phyloP scores from a whole-genome alignment of 2,329 filamentous ascomycete species.

The Geosmithia flava region DNA sequence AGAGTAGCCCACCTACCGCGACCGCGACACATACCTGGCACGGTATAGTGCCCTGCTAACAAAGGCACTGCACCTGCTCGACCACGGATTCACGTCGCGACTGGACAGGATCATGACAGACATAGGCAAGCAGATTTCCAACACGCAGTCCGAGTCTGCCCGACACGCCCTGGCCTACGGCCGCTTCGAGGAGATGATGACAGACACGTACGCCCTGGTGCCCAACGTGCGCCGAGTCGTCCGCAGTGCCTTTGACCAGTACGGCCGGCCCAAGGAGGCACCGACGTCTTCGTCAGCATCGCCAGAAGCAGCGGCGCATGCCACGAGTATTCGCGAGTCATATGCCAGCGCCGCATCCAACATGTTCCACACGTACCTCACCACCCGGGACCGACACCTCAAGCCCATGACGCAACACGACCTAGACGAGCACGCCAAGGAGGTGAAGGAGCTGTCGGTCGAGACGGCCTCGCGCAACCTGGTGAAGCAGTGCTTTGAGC shows the following conservation, averaged over 20 bases:
- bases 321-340: conserved; percentile 11
- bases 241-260: conserved; percentile 36
- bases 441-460: conserved; percentile 32
- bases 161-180: conserved; percentile 47
- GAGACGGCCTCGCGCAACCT: conserved; percentile 46
- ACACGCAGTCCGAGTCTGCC: conserved; percentile 45
- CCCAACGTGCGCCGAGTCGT: conserved; percentile 42
- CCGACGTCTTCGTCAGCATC: conserved; percentile 29
- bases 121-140: conserved; percentile 39
- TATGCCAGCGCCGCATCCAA: conserved; percentile 42
- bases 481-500: conserved; percentile 48
- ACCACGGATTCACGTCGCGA: conserved; percentile 40
- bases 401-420: conserved; percentile 40
- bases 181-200: conserved; percentile 44
- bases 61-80: conserved; percentile 49
- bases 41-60: conserved; percentile 73
- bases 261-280: conserved; percentile 29
- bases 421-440: conserved; percentile 39
- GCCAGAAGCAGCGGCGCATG: background rate
- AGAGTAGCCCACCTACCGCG: conserved; percentile 63
- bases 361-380: conserved; percentile 40
- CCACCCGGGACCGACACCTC: conserved; percentile 39
- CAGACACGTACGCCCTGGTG: conserved; percentile 42
- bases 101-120: conserved; percentile 41
- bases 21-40: conserved; percentile 77